phyloP scores from a whole-genome alignment of 148 eudicot genomes.

The Cornus florida region DNA sequence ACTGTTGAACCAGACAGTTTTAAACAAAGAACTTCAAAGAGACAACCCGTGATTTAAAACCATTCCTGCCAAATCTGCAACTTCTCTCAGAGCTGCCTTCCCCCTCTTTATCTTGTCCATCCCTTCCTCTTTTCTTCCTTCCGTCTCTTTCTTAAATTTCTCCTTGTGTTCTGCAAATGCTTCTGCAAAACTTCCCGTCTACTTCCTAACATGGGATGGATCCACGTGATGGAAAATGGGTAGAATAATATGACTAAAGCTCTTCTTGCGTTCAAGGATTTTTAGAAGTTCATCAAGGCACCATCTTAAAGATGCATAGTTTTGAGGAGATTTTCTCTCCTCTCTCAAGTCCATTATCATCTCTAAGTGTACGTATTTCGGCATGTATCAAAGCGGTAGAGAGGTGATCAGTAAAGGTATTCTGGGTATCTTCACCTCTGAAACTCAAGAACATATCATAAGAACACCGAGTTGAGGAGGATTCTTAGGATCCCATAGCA shows the following conservation, averaged over 20 bases:
- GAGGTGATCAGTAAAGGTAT: background rate
- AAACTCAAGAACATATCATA: background rate
- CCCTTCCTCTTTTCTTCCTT: too few species aligned
- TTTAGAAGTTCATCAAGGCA: constrained; percentile 2
- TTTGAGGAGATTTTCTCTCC: background rate
- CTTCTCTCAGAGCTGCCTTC: background rate
- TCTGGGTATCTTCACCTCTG: background rate
- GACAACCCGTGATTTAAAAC: constrained; percentile 1
- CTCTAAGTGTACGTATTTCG: constrained; percentile 4
- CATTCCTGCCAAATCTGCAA: constrained; percentile 4
- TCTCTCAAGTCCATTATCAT: constrained; percentile 7
- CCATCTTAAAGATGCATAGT: constrained; percentile 8
- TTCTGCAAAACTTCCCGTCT: constrained; percentile 2
- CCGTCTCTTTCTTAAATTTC: background rate
- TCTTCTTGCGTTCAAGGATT: background rate
- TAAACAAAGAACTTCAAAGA: background rate
- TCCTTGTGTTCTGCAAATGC: background rate
- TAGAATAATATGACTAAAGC: background rate
- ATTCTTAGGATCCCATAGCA: too few species aligned
- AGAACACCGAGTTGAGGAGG: background rate
- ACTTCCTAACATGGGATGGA: constrained; percentile 8
- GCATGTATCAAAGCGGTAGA: constrained; percentile 5
- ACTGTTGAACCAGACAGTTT: too few species aligned
- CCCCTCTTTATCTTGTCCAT: background rate
- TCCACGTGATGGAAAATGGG: constrained; percentile 1